phyloP scores from a whole-genome alignment of 2,329 filamentous ascomycete genomes.

The Hypoxylon sp. region DNA sequence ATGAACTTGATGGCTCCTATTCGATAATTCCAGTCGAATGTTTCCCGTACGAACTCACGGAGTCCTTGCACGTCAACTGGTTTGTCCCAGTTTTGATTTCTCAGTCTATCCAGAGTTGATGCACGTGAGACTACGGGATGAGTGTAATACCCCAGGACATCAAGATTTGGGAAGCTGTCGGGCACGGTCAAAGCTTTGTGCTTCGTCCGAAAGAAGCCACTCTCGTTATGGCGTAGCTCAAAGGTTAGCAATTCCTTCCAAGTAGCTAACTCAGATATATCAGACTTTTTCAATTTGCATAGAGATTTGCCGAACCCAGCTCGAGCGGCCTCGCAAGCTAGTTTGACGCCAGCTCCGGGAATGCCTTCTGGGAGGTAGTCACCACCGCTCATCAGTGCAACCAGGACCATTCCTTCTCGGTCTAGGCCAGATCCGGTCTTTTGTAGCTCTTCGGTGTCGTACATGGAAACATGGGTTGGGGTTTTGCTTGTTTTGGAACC shows the following conservation, averaged over 20 bases:
- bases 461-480: conserved; percentile 89
- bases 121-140: conserved; percentile 83
- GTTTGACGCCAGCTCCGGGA: conserved; percentile 86
- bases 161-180: conserved; percentile 82
- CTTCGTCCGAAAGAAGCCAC: conserved; percentile 81
- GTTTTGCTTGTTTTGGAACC: conserved; percentile 72
- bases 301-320: conserved; percentile 87
- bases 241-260: conserved; percentile 82
- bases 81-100: conserved; percentile 71
- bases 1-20: conserved; percentile 88
- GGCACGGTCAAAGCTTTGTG: conserved; percentile 83
- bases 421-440: conserved; percentile 74
- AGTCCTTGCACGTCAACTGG: conserved; percentile 76
- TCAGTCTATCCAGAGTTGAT: conserved; percentile 69
- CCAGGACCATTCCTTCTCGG: conserved; percentile 90
- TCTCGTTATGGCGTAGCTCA: conserved; percentile 87
- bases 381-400: conserved; percentile 94
- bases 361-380: conserved; percentile 94
- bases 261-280: conserved; percentile 70
- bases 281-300: conserved; percentile 73
- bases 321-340: conserved; percentile 89
- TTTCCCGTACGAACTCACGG: conserved; percentile 80
- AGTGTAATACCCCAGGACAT: conserved; percentile 88
- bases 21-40: conserved; percentile 87
- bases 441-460: conserved; percentile 73